phyloP scores from a whole-genome alignment of 1,139 yeast species.

The Trichomonascaceae sp. region DNA sequence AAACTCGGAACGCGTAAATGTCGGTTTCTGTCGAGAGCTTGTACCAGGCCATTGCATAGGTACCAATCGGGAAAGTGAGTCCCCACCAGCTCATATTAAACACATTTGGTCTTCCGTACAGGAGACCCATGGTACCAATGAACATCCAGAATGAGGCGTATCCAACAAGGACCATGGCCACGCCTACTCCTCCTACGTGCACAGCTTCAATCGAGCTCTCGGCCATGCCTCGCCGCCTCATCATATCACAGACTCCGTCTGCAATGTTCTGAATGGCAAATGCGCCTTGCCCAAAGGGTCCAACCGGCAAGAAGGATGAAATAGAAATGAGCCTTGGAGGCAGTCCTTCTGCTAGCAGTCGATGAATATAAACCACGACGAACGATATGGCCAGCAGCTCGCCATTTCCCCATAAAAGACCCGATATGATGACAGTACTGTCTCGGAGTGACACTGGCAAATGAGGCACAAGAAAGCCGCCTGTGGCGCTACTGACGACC shows the following conservation, averaged over 20 bases:
- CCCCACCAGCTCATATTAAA: conserved; percentile 71
- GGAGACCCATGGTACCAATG: conserved; percentile 29
- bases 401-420: conserved; percentile 58
- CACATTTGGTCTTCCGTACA: conserved; percentile 24
- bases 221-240: conserved; percentile 5
- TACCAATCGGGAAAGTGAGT: conserved; percentile 82
- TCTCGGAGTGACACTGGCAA: conserved; percentile 35
- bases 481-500: conserved; percentile 60
- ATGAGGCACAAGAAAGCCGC: conserved; percentile 37
- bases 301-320: conserved; percentile 48
- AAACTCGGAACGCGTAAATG: conserved; percentile 41
- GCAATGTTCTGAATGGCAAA: conserved; percentile 53
- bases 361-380: conserved; percentile 44
- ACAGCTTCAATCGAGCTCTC: conserved; percentile 5
- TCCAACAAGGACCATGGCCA: conserved; percentile 39
- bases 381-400: conserved; percentile 45
- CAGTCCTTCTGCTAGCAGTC: conserved; percentile 43
- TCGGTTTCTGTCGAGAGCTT: conserved; percentile 36
- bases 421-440: conserved; percentile 40
- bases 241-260: conserved; percentile 13
- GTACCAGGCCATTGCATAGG: conserved; percentile 52
- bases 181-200: conserved; percentile 10
- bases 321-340: conserved; percentile 41
- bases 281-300: conserved; percentile 73
- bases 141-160: conserved; percentile 55